Conservation (phyloP, 176 grass and related monocot species). For the Panicum miliaceum region DNA sequence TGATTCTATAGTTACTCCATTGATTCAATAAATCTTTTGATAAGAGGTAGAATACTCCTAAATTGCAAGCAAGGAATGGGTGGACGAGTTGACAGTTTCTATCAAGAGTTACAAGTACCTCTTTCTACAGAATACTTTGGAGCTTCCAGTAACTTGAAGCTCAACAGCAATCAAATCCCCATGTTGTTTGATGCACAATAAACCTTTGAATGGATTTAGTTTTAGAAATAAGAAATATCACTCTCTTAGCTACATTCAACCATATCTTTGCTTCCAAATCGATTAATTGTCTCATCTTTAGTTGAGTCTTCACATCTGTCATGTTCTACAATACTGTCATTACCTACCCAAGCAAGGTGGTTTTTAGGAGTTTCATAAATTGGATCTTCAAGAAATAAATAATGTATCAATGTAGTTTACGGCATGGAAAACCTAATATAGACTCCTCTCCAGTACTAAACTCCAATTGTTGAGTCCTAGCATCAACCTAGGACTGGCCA, state of each 20-base stretch:
- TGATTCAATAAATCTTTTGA: neutral
- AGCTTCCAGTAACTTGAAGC: neutral
- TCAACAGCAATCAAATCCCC: neutral
- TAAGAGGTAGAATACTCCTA: conserved; percentile 30
- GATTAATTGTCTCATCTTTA: neutral
- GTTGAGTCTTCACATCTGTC: conserved; percentile 5
- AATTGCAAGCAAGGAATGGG: neutral
- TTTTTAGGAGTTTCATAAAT: neutral
- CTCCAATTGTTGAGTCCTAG: neutral
- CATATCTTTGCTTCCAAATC: neutral
- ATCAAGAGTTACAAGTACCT: neutral
- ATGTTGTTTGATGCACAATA: conserved; percentile 8
- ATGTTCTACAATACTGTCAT: neutral
- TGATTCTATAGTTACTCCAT: neutral
- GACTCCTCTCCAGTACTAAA: neutral
- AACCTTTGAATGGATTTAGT: neutral
- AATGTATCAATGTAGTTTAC: neutral
- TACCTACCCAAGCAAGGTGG: conserved; percentile 4
- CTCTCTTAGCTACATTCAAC: conserved; percentile 7
- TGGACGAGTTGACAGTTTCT: neutral
- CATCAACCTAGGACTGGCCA: neutral
- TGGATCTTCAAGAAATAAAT: conserved; percentile 1
- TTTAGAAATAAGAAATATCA: conserved; percentile 22
- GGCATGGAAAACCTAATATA: neutral
- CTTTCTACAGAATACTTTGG: neutral